Conservation (phyloP, 345 rosid species). For the Syzygium aromaticum region DNA sequence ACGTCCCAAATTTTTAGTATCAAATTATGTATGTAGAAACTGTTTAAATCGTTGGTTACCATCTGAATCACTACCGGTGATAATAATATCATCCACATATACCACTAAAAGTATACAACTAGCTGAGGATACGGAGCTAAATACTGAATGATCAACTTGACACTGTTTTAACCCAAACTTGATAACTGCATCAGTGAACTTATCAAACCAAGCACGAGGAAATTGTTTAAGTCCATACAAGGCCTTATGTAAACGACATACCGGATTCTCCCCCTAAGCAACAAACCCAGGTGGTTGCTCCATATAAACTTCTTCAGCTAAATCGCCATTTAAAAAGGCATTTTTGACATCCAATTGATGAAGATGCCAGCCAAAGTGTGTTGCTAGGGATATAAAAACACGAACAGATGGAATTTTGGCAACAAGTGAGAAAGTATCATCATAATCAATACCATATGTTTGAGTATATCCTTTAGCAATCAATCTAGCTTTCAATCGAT, state of each 20-base stretch:
- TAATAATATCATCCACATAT: background rate
- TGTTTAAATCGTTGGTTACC: background rate
- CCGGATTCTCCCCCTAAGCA: fast-evolving
- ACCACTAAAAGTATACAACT: background rate
- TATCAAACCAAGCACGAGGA: background rate
- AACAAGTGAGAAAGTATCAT: too few species aligned
- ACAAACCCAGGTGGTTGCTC: background rate
- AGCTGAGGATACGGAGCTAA: fast-evolving
- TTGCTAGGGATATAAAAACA: too few species aligned
- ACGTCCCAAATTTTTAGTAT: background rate
- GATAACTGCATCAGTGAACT: fast-evolving
- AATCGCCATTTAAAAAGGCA: background rate
- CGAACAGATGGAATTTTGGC: too few species aligned
- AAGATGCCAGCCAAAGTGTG: too few species aligned
- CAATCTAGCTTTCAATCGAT: too few species aligned
- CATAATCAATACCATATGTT: too few species aligned
- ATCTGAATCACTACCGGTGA: background rate
- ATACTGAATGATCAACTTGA: background rate
- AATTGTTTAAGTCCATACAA: background rate
- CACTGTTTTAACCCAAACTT: background rate
- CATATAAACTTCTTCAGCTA: background rate
- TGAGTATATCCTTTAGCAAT: too few species aligned
- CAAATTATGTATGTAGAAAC: background rate
- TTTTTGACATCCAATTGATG: background rate
- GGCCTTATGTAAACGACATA: background rate